Evolutionary conservation across 2,329 filamentous ascomycete genomes (phyloP).

Genomic region (Calonectria hongkongensis): DNA sequence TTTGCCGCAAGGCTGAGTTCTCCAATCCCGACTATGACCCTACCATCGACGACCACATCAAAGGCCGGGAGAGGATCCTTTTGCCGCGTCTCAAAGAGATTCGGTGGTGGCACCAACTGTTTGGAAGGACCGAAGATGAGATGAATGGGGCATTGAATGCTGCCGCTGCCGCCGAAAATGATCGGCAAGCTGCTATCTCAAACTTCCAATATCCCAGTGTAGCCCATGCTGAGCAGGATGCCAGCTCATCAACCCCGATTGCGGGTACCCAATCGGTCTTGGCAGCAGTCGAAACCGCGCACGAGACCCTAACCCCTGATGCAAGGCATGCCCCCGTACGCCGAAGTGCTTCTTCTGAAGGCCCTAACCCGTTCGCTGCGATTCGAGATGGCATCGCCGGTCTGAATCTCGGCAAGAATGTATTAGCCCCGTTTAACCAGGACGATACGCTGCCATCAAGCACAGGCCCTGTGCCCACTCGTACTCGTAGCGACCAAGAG

Average conservation of each 20-base stretch:
- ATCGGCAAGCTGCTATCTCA: slow-evolving; percentile 61
- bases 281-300: slow-evolving; percentile 74
- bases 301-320: slow-evolving; percentile 69
- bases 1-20: slow-evolving; percentile 87
- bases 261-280: slow-evolving; percentile 72
- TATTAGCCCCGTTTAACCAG: slow-evolving; percentile 61
- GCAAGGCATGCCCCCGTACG: slow-evolving; percentile 61
- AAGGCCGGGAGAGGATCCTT: slow-evolving; percentile 88
- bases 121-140: slow-evolving; percentile 90
- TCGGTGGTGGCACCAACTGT: slow-evolving; percentile 95
- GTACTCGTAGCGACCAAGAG: slow-evolving; percentile 62
- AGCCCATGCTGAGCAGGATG: slow-evolving; percentile 52
- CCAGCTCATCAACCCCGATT: slow-evolving; percentile 59
- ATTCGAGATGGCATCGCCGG: slow-evolving; percentile 70
- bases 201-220: slow-evolving; percentile 57
- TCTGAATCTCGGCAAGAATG: slow-evolving; percentile 68
- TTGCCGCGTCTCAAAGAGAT: slow-evolving; percentile 86
- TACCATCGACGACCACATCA: slow-evolving; percentile 84
- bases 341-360: slow-evolving; percentile 68
- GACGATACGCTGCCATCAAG: slow-evolving; percentile 51
- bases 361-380: slow-evolving; percentile 65
- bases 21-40: slow-evolving; percentile 86
- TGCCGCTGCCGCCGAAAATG: slow-evolving; percentile 70
- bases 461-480: slow-evolving; percentile 43
- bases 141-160: slow-evolving; percentile 86